Evolutionary conservation across 2,329 filamentous ascomycete species (phyloP).

Genomic region (Exophiala oligosperma): DNA sequence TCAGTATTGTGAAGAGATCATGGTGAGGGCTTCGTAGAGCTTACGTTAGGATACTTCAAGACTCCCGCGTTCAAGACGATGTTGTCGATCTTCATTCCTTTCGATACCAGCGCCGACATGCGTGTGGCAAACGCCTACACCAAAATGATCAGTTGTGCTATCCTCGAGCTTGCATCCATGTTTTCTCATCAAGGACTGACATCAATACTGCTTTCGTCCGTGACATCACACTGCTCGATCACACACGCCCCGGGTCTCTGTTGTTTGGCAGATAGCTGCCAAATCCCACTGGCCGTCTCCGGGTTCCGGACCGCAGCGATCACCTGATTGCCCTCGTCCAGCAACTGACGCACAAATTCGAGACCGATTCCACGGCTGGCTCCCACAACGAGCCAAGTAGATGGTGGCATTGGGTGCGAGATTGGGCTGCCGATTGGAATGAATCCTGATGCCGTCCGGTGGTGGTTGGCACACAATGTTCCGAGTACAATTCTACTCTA

Average conservation of each 20-base stretch:
- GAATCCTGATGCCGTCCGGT: too few relatives aligned
- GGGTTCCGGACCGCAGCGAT: conserved; percentile 53
- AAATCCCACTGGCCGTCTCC: conserved; percentile 44
- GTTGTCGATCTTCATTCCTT: conserved; percentile 49
- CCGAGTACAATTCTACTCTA: too few relatives aligned
- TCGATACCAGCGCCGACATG: conserved; percentile 40
- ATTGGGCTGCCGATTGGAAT: too few relatives aligned
- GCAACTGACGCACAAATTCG: conserved; percentile 54
- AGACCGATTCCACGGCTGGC: conserved; percentile 44
- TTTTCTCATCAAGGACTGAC: conserved; percentile 32
- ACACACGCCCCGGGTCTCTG: conserved; percentile 34
- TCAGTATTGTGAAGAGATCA: not conserved
- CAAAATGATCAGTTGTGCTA: conserved; percentile 8
- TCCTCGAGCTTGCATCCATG: conserved; percentile 6
- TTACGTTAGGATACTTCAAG: conserved; percentile 57
- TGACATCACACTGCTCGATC: conserved; percentile 55
- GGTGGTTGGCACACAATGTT: too few relatives aligned
- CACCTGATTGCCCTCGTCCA: conserved; percentile 49
- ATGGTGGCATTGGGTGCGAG: conserved; percentile 9
- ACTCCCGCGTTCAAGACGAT: conserved; percentile 60
- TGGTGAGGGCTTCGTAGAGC: conserved; percentile 22
- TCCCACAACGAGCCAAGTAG: conserved; percentile 36
- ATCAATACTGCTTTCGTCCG: conserved; percentile 52
- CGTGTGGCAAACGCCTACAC: conserved; percentile 45
- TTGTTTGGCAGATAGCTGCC: conserved; percentile 38